Percentiles rank a stretch among this genome's conserved stretches.
Conservation (phyloP, 2,329 filamentous ascomycete genomes). For the Monilinia laxa region DNA sequence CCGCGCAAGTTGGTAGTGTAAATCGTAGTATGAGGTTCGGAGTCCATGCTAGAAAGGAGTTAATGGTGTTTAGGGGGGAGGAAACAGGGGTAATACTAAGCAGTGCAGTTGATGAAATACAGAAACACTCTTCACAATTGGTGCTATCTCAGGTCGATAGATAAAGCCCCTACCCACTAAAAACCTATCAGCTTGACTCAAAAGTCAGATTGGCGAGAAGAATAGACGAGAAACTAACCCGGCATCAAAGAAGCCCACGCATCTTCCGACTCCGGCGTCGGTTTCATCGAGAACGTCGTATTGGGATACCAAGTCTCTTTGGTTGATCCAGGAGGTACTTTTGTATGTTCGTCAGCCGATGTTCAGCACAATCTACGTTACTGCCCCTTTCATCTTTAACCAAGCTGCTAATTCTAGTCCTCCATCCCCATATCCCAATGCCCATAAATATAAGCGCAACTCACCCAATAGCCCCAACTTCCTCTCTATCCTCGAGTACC, state of each 20-base stretch:
- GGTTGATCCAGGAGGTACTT: conserved; percentile 15
- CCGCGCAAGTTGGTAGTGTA: neutral
- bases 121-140: conserved; percentile 7
- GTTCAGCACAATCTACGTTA: neutral
- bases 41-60: conserved; percentile 1
- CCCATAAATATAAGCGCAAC: neutral
- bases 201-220: too few species aligned
- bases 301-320: conserved; percentile 24
- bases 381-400: neutral
- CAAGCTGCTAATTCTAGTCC: too few species aligned
- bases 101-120: conserved; percentile 31
- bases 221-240: neutral
- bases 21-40: conserved; percentile 12
- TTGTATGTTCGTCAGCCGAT: neutral
- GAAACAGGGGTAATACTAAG: conserved; percentile 15
- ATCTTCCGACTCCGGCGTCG: conserved; percentile 19
- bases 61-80: too few species aligned
- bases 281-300: conserved; percentile 17
- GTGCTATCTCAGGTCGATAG: conserved; percentile 14
- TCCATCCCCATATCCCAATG: neutral
- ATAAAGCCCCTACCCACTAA: conserved; percentile 16
- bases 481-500: neutral
- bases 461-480: neutral
- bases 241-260: conserved; percentile 22
- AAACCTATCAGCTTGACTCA: neutral